A percentile compares a stretch with the other conserved stretches of the same genome.
These are phyloP conservation scores for Cyclotella distinguenda DNA, from an alignment of 108 stramenopile genomes.

Conservation along the genomic window DNA sequence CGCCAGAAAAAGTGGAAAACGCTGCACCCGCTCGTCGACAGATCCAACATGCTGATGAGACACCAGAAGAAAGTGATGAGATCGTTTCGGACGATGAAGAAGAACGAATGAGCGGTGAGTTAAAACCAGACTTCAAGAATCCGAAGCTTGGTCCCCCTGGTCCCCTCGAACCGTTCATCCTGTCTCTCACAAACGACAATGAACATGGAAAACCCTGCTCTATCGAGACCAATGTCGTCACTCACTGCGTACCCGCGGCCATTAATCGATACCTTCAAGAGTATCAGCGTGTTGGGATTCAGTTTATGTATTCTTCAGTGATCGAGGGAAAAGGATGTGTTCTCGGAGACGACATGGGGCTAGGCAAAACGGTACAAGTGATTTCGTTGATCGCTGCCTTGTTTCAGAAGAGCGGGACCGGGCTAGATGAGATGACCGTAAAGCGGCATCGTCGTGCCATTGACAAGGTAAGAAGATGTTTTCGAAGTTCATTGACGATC, in stretches of 20 bases:
- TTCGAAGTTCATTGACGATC: no score
- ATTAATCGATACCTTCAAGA: conserved; percentile 76
- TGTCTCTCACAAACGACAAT: conserved; percentile 31
- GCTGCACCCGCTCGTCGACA: no score
- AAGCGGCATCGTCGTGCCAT: conserved; percentile 31
- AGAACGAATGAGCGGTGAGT: conserved; percentile 3
- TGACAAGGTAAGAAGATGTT: conserved; percentile 30
- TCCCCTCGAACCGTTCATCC: conserved; percentile 43
- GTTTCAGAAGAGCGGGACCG: conserved; percentile 73
- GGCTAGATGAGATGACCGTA: conserved; percentile 41
- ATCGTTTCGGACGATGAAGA: conserved; percentile 21
- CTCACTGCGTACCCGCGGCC: conserved; percentile 67
- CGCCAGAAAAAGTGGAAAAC: background rate
- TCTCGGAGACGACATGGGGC: conserved; percentile 69
- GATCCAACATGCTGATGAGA: background rate
- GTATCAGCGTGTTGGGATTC: conserved; percentile 76
- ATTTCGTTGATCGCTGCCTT: conserved; percentile 75
- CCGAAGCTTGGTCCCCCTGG: conserved; percentile 72
- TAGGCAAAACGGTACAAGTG: conserved; percentile 45
- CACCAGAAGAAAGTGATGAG: background rate
- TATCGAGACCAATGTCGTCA: conserved; percentile 17
- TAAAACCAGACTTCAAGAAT: conserved; percentile 64
- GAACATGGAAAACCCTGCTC: conserved; percentile 13
- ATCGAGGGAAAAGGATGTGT: conserved; percentile 55
- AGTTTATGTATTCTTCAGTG: conserved; percentile 72